phyloP scores from a whole-genome alignment of 257 asterid species.

The Solanum sejunctum region DNA sequence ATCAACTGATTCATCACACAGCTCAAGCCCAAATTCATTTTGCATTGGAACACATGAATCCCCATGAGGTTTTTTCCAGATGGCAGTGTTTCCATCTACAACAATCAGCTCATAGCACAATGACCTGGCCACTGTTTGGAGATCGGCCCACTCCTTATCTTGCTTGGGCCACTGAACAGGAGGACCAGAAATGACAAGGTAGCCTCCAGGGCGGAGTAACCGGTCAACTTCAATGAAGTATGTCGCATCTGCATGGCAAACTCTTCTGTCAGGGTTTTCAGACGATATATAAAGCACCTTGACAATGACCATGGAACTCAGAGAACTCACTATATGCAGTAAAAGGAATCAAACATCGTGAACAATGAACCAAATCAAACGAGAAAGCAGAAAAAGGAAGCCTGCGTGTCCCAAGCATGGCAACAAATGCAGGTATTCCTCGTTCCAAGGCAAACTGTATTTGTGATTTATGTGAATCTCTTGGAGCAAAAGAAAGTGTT shows the following conservation, averaged over 20 bases:
- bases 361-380: conserved; percentile 92
- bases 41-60: conserved; percentile 74
- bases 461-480: conserved; percentile 93
- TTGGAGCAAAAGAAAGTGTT: conserved; percentile 90
- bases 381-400: conserved; percentile 91
- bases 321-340: conserved; percentile 77
- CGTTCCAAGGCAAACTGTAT: conserved; percentile 96
- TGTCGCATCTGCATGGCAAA: conserved; percentile 64
- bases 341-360: conserved; percentile 92
- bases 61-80: conserved; percentile 81
- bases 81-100: conserved; percentile 91
- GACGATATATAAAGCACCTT: not conserved
- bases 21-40: conserved; percentile 59
- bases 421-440: conserved; percentile 93
- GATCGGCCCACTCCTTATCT: conserved; percentile 97
- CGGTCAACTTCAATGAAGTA: conserved; percentile 96
- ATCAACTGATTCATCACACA: conserved; percentile 70
- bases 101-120: conserved; percentile 82
- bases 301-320: not conserved
- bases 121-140: conserved; percentile 77
- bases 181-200: conserved; percentile 89
- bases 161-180: conserved; percentile 96
- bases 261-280: conserved; percentile 8
- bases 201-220: conserved; percentile 95
- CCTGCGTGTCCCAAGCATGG: conserved; percentile 95